phyloP scores from a whole-genome alignment of 345 rosid species.

The Arabidopsis suecica region DNA sequence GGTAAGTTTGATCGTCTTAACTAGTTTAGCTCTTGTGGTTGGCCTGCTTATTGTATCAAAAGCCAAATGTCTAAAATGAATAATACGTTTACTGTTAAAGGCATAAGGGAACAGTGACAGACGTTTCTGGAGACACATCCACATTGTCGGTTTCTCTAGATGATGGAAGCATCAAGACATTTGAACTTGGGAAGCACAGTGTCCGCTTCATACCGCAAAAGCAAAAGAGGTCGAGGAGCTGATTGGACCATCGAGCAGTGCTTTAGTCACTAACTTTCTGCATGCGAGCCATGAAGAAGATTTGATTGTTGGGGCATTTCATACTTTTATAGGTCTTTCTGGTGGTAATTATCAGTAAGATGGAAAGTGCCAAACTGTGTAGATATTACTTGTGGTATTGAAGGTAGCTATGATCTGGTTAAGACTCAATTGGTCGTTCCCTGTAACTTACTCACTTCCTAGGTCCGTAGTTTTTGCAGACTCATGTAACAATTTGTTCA shows the following conservation, averaged over 20 bases:
- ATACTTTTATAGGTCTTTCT: background rate
- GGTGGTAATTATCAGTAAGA: constrained; percentile 29
- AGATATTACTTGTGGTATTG: constrained; percentile 37
- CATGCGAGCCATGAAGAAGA: constrained; percentile 22
- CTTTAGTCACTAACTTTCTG: constrained; percentile 36
- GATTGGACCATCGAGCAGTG: constrained; percentile 36
- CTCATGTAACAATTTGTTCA: constrained; percentile 37
- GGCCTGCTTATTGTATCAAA: constrained; percentile 3
- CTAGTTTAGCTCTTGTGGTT: constrained; percentile 5
- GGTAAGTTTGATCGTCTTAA: constrained; percentile 57
- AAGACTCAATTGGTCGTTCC: constrained; percentile 20
- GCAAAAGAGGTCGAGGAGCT: constrained; percentile 77
- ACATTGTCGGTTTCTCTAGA: constrained; percentile 69
- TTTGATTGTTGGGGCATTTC: constrained; percentile 20
- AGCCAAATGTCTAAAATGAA: constrained; percentile 17
- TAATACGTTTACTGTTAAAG: constrained; percentile 46
- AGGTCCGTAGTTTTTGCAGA: constrained; percentile 35
- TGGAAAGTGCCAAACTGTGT: constrained; percentile 16
- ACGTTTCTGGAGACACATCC: constrained; percentile 62
- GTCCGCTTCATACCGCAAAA: constrained; percentile 87
- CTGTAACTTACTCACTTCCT: constrained; percentile 29
- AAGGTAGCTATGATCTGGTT: constrained; percentile 33
- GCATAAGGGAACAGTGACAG: constrained; percentile 84
- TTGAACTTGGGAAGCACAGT: constrained; percentile 89
- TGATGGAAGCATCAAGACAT: constrained; percentile 71